Evolutionary conservation across 2,329 filamentous ascomycete species (phyloP).

Genomic region (Botrytis tulipae): DNA sequence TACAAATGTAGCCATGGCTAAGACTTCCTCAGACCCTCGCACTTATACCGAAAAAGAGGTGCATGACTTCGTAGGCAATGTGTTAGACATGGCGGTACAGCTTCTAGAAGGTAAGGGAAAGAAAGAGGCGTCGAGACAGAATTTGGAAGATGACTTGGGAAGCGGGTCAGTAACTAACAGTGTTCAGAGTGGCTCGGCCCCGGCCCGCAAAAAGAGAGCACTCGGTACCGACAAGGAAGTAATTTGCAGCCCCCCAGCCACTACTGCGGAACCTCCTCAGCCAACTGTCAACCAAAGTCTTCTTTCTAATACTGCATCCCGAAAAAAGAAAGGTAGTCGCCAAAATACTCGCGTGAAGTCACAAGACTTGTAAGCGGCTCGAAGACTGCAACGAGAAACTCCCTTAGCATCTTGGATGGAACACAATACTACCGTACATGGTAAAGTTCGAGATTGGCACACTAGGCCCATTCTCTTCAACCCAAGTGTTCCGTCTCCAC

Average conservation of each 20-base stretch:
- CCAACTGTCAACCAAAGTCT: no score
- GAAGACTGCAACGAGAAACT: no score
- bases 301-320: no score
- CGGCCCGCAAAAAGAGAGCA: background rate
- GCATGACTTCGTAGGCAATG: background rate
- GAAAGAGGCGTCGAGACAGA: background rate
- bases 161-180: background rate
- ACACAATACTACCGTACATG: background rate
- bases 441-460: background rate
- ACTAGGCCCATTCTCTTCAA: background rate
- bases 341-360: no score
- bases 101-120: background rate
- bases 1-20: background rate
- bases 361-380: no score
- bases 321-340: no score
- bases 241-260: background rate
- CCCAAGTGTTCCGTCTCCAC: background rate
- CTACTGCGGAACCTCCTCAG: no score
- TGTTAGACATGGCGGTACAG: no score
- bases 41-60: background rate
- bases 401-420: background rate
- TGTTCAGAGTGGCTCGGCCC: background rate
- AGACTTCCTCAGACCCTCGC: background rate
- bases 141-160: background rate
- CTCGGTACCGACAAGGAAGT: background rate